Evolutionary conservation across 148 eudicot species (phyloP).

Genomic region (Rhododendron vialii): DNA sequence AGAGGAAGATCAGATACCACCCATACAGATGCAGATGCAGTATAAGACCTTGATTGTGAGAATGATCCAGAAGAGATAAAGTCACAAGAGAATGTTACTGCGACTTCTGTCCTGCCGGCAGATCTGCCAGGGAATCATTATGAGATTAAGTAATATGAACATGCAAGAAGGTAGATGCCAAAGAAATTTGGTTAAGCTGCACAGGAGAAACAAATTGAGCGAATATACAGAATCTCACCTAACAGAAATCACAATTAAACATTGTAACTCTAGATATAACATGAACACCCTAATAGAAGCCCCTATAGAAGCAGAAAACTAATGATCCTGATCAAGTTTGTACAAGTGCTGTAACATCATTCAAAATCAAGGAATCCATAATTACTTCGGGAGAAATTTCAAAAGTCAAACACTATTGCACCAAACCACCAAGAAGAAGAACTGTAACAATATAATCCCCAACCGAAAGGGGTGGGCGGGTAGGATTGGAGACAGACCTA

Average conservation of each 20-base stretch:
- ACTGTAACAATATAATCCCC: neutral
- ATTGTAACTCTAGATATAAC: neutral
- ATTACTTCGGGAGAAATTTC: neutral
- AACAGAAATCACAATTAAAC: neutral
- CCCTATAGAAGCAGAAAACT: neutral
- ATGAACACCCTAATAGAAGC: neutral
- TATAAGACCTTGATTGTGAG: conserved; percentile 47
- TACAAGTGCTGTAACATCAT: neutral
- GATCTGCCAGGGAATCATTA: conserved; percentile 33
- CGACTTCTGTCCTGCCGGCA: conserved; percentile 58
- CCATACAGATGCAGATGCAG: conserved; percentile 47
- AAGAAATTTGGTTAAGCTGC: neutral
- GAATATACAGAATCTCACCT: neutral
- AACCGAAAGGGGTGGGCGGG: neutral
- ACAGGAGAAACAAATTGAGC: neutral
- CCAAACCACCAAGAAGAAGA: neutral
- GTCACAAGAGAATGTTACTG: conserved; percentile 72
- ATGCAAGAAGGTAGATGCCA: neutral
- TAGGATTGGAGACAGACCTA: neutral
- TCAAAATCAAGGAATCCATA: neutral
- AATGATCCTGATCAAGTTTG: neutral
- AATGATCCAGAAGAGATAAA: conserved; percentile 43
- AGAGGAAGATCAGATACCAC: conserved; percentile 87
- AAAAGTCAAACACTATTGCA: neutral
- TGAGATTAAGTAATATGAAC: neutral